Percentiles rank a stretch among this genome's conserved stretches.
phyloP scores from a whole-genome alignment of 2,329 filamentous ascomycete species.

The Beauveria rudraprayagi region DNA sequence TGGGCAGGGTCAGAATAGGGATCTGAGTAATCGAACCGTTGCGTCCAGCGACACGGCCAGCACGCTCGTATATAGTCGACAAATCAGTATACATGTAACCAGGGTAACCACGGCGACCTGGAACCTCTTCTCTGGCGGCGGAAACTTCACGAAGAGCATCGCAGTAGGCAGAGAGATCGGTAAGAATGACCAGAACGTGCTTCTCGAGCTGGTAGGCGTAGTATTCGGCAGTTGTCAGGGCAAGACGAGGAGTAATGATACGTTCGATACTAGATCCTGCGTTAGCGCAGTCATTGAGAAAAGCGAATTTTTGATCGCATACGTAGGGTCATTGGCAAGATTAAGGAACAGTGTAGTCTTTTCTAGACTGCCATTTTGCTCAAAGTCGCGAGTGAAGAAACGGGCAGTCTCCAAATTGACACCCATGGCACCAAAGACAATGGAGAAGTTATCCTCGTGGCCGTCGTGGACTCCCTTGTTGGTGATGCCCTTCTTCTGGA shows the following conservation, averaged over 20 bases:
- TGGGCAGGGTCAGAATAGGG: slow-evolving; percentile 98
- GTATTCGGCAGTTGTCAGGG: slow-evolving; percentile 96
- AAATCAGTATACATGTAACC: slow-evolving; percentile 99
- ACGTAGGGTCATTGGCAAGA: slow-evolving; percentile 98
- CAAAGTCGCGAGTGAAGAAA: slow-evolving; percentile 98
- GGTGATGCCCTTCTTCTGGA: slow-evolving; percentile 66
- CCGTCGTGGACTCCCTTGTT: slow-evolving; percentile 95
- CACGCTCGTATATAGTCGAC: slow-evolving; percentile 99
- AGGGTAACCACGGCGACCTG: slow-evolving; percentile 96
- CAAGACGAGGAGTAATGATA: slow-evolving; percentile 98
- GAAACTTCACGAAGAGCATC: slow-evolving; percentile 98
- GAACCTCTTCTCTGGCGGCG: slow-evolving; percentile 95
- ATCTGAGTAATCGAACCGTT: slow-evolving; percentile 99
- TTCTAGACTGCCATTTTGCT: slow-evolving; percentile 98
- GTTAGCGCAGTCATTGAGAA: not conserved
- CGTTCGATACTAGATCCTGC: slow-evolving; percentile 71
- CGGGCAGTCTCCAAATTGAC: slow-evolving; percentile 98
- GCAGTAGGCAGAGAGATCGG: slow-evolving; percentile 95
- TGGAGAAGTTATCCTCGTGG: slow-evolving; percentile 99
- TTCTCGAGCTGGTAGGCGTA: slow-evolving; percentile 99
- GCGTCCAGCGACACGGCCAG: slow-evolving; percentile 90
- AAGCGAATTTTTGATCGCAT: slow-evolving; percentile 31
- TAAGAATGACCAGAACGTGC: slow-evolving; percentile 97
- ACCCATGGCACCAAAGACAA: slow-evolving; percentile 99
- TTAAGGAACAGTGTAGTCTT: slow-evolving; percentile 96